Evolutionary conservation across 2,329 filamentous ascomycete species (phyloP).

Genomic region (Elsinoe arachidis): DNA sequence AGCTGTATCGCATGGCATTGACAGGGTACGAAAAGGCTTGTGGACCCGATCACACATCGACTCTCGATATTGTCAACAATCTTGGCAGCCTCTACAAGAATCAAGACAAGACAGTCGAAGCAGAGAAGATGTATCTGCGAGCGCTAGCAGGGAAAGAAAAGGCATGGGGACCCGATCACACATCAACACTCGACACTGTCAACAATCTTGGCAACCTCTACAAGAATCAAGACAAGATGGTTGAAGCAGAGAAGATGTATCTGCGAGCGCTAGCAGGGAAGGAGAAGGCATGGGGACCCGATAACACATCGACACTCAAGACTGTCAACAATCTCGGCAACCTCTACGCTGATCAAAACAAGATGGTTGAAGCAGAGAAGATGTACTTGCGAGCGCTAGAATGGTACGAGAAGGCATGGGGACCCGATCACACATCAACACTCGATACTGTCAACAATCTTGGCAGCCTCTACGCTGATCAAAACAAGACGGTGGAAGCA

Average conservation of each 20-base stretch:
- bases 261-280: constrained; percentile 15
- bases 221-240: too few species aligned
- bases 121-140: too few species aligned
- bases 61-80: background rate
- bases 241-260: too few species aligned
- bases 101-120: too few species aligned
- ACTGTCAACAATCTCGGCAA: constrained; percentile 11
- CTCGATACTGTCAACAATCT: constrained; percentile 16
- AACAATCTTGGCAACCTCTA: constrained; percentile 10
- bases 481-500: constrained; percentile 15
- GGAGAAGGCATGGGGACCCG: constrained; percentile 13
- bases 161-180: background rate
- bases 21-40: background rate
- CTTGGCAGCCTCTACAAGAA: background rate
- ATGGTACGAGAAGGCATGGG: constrained; percentile 13
- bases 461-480: constrained; percentile 12
- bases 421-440: constrained; percentile 15
- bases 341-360: background rate
- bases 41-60: background rate
- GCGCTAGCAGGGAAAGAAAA: too few species aligned
- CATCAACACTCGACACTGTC: background rate
- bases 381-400: constrained; percentile 15
- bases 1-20: background rate
- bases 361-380: too few species aligned
- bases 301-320: constrained; percentile 14